Percentiles rank a stretch among this genome's conserved stretches.
Conservation (phyloP, 768 basidiomycete species). For the Chiua virens region DNA sequence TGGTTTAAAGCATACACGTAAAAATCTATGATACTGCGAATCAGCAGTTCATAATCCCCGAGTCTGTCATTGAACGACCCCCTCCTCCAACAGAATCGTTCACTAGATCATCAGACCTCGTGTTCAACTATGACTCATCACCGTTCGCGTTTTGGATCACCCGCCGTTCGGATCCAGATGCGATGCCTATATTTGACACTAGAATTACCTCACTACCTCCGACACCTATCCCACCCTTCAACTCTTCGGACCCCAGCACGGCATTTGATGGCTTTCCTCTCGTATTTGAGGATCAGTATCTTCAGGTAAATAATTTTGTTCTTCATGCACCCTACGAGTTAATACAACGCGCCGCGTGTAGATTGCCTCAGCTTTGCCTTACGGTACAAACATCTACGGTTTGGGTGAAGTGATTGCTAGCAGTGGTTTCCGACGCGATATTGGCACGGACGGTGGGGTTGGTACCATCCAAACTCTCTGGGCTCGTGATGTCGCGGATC, state of each 20-base stretch:
- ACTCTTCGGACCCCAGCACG: too few species aligned
- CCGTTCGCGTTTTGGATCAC: slow-evolving; percentile 84
- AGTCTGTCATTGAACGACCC: slow-evolving; percentile 47
- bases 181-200: slow-evolving; percentile 66
- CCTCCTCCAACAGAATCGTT: slow-evolving; percentile 32
- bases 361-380: slow-evolving; percentile 65
- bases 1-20: slow-evolving; percentile 39
- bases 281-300: slow-evolving; percentile 78
- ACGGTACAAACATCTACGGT: slow-evolving; percentile 70
- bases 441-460: slow-evolving; percentile 43
- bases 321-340: too few species aligned
- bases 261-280: too few species aligned
- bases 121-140: slow-evolving; percentile 62
- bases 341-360: slow-evolving; percentile 12
- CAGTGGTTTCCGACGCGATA: slow-evolving; percentile 64
- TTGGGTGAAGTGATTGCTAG: slow-evolving; percentile 70
- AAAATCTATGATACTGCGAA: slow-evolving; percentile 60
- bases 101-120: slow-evolving; percentile 50
- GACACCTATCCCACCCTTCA: too few species aligned
- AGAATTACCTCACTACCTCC: slow-evolving; percentile 56
- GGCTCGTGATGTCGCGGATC: slow-evolving; percentile 61
- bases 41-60: slow-evolving; percentile 64
- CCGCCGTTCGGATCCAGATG: slow-evolving; percentile 54
- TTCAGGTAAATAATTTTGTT: slow-evolving; percentile 46
- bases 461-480: slow-evolving; percentile 67